Base-by-base conservation (phyloP, 169 alveolate genomes). In the Miamiensis avidus region DNA sequence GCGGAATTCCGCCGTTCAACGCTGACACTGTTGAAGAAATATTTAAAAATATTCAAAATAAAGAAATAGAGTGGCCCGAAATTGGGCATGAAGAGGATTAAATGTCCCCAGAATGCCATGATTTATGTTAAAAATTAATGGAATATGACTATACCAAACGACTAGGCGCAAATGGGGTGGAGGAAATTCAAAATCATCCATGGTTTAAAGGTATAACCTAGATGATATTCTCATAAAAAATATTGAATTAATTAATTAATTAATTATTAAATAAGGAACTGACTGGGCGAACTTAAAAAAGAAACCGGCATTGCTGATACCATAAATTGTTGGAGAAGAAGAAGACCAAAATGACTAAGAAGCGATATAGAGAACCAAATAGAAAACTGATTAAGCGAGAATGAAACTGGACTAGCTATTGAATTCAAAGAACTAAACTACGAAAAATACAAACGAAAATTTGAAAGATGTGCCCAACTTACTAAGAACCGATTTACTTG, bases 1-100 rank as follows among this genome's bases (percentile, higher is more conserved):
- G 92, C 29, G 97, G 97, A 25, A 79, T 83, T 1, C 91, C 94
- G 26, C 97, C 97, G n/a, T 94, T 94, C 76, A 86, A 91, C 65
- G 93, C 88, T 34, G 92, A 89, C 28, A 83, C 88, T 49, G 90
- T 89, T 32, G 86, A 83, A 6, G 89, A 94, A 86, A 89, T 89
- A 28, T 87, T 94, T 65, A 84, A 88, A 1, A 91, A 90, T 76
- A 94, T 94, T 27, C 75, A 65, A 79, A 81, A 76, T n/a, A 64
- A 83, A 31, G n/a, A 74, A 81, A 81, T 69, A 26, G 77, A 79
- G 1, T 74, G 78, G 76, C 81, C 90, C 75, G 34, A 83, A 75
- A 85, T 85, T 15, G 91, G 94, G 29, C 28, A 73, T 29, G 92
- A 76, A 27, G 92, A 91, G 31, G 89, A 82, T 33, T 69, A 81